These are phyloP conservation scores for Candida maltosa DNA, from an alignment of 805 yeast genomes.

Conservation along the genomic window DNA sequence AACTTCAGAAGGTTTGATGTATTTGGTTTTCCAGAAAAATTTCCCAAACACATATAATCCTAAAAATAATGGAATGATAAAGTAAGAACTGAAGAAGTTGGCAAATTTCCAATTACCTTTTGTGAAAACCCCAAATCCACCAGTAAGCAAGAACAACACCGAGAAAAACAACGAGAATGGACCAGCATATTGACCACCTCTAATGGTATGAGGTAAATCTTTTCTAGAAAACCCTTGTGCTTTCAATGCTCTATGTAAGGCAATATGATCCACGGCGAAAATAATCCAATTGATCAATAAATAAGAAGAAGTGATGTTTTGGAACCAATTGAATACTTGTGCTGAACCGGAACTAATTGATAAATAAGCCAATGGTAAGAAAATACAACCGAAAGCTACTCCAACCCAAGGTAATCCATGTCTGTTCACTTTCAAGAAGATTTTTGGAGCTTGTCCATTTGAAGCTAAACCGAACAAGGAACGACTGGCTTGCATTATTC, in stretches of 20 bases:
- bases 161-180: constrained; percentile 56
- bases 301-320: constrained; percentile 71
- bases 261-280: constrained; percentile 62
- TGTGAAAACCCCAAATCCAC: constrained; percentile 73
- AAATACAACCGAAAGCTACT: constrained; percentile 45
- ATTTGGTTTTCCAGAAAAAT: constrained; percentile 45
- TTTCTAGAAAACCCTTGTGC: constrained; percentile 62
- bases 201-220: constrained; percentile 58
- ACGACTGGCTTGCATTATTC: constrained; percentile 27
- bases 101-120: constrained; percentile 78
- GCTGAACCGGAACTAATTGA: constrained; percentile 54
- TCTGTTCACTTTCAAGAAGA: constrained; percentile 62
- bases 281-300: constrained; percentile 75
- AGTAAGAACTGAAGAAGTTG: constrained; percentile 43
- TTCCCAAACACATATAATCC: constrained; percentile 55
- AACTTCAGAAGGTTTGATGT: constrained; percentile 51
- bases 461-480: constrained; percentile 33
- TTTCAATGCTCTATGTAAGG: constrained; percentile 59
- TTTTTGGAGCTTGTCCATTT: constrained; percentile 52
- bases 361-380: constrained; percentile 71
- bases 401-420: constrained; percentile 71
- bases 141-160: constrained; percentile 53
- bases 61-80: constrained; percentile 4
- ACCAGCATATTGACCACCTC: constrained; percentile 66
- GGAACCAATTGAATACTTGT: constrained; percentile 63